Base-by-base conservation (phyloP, 2,329 filamentous ascomycete genomes). In the Clarireedia homoeocarpa region DNA sequence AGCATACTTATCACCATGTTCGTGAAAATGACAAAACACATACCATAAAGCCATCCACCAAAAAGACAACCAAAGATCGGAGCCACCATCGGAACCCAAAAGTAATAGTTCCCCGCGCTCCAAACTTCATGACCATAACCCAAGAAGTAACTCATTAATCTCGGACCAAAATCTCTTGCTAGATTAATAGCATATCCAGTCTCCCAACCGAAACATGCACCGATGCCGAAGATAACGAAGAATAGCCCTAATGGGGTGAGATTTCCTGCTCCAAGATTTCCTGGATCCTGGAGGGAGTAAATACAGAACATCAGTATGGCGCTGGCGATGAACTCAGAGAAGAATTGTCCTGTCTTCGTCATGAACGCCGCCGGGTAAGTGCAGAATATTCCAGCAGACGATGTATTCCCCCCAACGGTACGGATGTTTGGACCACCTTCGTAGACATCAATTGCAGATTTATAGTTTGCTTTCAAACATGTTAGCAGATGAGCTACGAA, bases 161-260 rank as follows among this genome's bases (percentile, higher is more conserved):
- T 74, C 14, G 86, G 85, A 4, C 63, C 84, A 66, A 89, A 86
- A 61, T 90, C 86, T 69, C 86, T 77, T 38, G 85, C 86, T 44
- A 87, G 69, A 66, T 89, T 89, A 60, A 89, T 88, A 14, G 86
- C 86, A 71, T 87, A 90, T 24, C 86, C 85, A 0, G 86, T 91
- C 68, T 89, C 81, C 84, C 84, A 89, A 39, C 20, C 86, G 63
- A 88, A 89, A 66, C 83, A 86, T 40, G 84, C 83, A 23, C 85
- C 85, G 40, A 89, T 84, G 9, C 85, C 86, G 65, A 89, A 89
- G 58, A 89, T 82, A 27, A 89, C 74, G 70, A 89, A 88, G 73
- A 88, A 88, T 3, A 89, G 70, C 7, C 74, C 79, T 2, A 89
- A 70, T 0, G 85, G 84, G 48, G 79, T 74, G 24, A 83, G 62